Percentiles rank a stretch among this genome's conserved stretches.
Conservation (phyloP, 2,329 filamentous ascomycete species). For the Cladorrhinum sp. region DNA sequence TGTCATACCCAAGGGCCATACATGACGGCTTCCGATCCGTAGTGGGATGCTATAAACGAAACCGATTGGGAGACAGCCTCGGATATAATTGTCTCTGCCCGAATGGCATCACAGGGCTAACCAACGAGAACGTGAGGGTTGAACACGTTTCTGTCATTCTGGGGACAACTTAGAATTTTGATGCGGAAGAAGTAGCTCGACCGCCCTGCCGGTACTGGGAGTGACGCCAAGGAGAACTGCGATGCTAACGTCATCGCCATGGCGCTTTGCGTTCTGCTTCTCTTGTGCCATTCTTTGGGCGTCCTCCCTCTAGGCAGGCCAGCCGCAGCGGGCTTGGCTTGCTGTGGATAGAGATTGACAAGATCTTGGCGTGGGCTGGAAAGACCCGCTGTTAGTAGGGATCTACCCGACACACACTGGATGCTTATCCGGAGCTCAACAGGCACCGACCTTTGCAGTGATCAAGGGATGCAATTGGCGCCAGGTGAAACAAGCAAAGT, state of each 20-base stretch:
- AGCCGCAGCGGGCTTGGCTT: constrained; percentile 6
- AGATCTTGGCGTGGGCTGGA: constrained; percentile 2
- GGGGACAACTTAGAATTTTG: neutral
- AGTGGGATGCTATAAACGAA: neutral
- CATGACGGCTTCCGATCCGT: neutral
- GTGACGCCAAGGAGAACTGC: neutral
- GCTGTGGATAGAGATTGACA: neutral
- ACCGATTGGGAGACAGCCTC: neutral
- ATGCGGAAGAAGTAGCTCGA: neutral
- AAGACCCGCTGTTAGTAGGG: constrained; percentile 1
- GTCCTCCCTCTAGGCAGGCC: neutral
- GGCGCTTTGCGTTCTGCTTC: neutral
- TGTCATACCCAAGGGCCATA: neutral
- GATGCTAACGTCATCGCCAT: constrained; percentile 4
- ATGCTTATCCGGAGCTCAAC: neutral
- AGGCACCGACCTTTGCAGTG: neutral
- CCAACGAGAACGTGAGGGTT: constrained; percentile 6
- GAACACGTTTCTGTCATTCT: constrained; percentile 6
- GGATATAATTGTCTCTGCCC: neutral
- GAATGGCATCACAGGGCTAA: neutral
- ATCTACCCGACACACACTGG: neutral
- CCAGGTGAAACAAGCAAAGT: neutral
- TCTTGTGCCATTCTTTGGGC: neutral
- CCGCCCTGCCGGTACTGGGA: constrained; percentile 1
- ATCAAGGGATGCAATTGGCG: neutral